Percentiles rank a stretch among this genome's conserved stretches.
These are phyloP conservation scores for Madurella fahalii DNA, from an alignment of 2,329 filamentous ascomycete genomes.

Conservation along the genomic window DNA sequence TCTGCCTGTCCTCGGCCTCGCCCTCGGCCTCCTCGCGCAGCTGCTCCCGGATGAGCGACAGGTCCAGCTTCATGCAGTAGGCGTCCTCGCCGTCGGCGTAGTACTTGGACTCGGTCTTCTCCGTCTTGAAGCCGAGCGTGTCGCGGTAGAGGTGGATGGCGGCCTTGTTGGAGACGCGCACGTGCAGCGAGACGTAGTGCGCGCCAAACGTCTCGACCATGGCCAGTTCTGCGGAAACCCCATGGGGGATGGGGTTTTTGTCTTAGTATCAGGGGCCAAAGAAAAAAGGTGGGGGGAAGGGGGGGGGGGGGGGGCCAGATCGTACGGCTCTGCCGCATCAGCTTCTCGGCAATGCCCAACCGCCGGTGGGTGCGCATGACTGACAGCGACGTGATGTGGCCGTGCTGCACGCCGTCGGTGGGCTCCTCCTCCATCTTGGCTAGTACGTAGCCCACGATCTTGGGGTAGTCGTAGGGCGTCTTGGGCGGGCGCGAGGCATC, in stretches of 20 bases:
- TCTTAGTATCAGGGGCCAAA: not conserved
- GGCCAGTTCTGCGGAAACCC: slow-evolving; percentile 69
- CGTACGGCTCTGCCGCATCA: slow-evolving; percentile 94
- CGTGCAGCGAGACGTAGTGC: slow-evolving; percentile 91
- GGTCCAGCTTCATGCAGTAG: slow-evolving; percentile 86
- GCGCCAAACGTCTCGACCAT: slow-evolving; percentile 95
- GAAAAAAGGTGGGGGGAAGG: not conserved
- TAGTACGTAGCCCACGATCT: slow-evolving; percentile 98
- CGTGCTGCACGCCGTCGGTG: slow-evolving; percentile 82
- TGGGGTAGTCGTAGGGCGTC: slow-evolving; percentile 82
- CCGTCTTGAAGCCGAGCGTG: slow-evolving; percentile 82
- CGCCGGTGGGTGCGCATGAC: slow-evolving; percentile 95
- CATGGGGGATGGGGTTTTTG: too few species aligned
- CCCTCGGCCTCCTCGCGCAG: slow-evolving; percentile 41
- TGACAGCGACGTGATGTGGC: slow-evolving; percentile 90
- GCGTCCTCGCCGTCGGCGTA: slow-evolving; percentile 98
- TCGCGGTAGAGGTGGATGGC: slow-evolving; percentile 90
- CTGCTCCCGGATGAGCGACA: slow-evolving; percentile 56
- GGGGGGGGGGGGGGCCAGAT: slow-evolving; percentile 27
- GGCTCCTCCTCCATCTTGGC: slow-evolving; percentile 99
- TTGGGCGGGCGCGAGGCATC: slow-evolving; percentile 77
- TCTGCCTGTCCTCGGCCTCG: slow-evolving; percentile 30
- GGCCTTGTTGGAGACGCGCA: slow-evolving; percentile 88
- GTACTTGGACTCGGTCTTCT: slow-evolving; percentile 84
- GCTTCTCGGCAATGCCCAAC: slow-evolving; percentile 89